Evolutionary conservation across 805 yeast species (phyloP), one percentile per base, ranked within the genome.

Genomic region (Starmera quercuum): DNA sequence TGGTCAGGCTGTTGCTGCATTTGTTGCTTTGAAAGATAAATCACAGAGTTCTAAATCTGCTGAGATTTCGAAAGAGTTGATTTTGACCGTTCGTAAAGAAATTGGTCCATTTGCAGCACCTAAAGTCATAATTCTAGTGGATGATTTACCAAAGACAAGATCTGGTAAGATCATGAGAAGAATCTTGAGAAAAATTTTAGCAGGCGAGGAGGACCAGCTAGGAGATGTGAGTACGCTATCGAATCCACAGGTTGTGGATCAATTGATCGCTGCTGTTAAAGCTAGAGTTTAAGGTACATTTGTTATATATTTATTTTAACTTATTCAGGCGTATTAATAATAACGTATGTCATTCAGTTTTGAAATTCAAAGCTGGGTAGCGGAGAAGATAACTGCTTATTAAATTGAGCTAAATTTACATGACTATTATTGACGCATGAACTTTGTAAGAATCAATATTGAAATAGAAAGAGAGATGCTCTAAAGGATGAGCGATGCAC

Each of bases 131-230:
- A 67, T 81, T 48, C 64, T 88, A 39, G 95, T 90, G 36, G 80
- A 77, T 40, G 97, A 92, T 56, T 75, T 92, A 60, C 98, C 98
- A 64, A 92, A 90, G 75, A 92, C 98, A 17, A 78, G 98, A 67
- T 86, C 96, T 9, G 98, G 98, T 49, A 92, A 92, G 73, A 90
- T 92, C 56, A 90, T 92, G 95, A 83, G 98, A 72, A 84, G 98
- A 69, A 83, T 92, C 42, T 73, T 92, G 63, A 81, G 98, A 66
- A 92, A 92, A 67, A 75, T 90, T 40, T 79, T 87, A 36, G 78
- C 92, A 33, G 88, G 90, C 46, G 97, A 90, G 68, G 94, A 81
- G 46, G 95, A 84, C 46, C 84, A 81, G 56, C 71, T 92, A 47
- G 98, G 98, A 43, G 98, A 90, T 57, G 70, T 82, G 54, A 78